Evolutionary conservation across 495 filamentous ascomycete species (phyloP), one percentile per base, ranked within the genome.

Genomic region (Penicillium lividum): DNA sequence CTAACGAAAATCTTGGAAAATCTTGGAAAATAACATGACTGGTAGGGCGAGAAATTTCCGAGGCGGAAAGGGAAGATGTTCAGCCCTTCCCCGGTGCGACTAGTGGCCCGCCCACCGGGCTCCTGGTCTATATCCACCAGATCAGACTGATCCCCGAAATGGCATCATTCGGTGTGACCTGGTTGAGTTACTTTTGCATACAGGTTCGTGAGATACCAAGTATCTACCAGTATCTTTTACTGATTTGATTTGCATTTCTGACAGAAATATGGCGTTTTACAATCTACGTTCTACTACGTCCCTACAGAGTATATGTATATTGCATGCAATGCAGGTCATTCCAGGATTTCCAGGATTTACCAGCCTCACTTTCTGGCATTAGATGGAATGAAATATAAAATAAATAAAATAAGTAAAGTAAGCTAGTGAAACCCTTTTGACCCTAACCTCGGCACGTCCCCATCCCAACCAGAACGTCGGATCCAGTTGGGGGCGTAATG

Each of bases 381-480:
- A 5, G 13, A 13, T 2, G n/a, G n/a, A 40, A 40, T 1, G n/a
- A 36, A 52, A 33, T 22, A 52, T 38, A 15, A 30, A 11, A 25
- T 15, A 28, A 43, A 16, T 33, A 22, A 22, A 22, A 22, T 22
- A 22, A 22, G 22, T 15, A 6, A 16, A 42, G 13, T 15, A 27
- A 13, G 42, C 28, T 55, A 42, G 53, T 55, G 53, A 55, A 55
- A 55, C 53, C 33, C 34, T 13, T 30, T 50, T 40, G 36, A 60
- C 51, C 40, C 50, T 36, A 47, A 60, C 34, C 54, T 67, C 59
- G 59, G 58, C 58, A 48, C 18, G 61, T 64, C 64, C 50, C 53
- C 61, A 67, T 64, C 56, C 53, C 65, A 65, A 62, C 65, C 65
- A 64, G 15, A 56, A 50, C 59, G 51, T 60, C 61, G 64, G 64